Base-by-base conservation (phyloP, 78 protist genomes). In the Chrysochromulina tobinii region DNA sequence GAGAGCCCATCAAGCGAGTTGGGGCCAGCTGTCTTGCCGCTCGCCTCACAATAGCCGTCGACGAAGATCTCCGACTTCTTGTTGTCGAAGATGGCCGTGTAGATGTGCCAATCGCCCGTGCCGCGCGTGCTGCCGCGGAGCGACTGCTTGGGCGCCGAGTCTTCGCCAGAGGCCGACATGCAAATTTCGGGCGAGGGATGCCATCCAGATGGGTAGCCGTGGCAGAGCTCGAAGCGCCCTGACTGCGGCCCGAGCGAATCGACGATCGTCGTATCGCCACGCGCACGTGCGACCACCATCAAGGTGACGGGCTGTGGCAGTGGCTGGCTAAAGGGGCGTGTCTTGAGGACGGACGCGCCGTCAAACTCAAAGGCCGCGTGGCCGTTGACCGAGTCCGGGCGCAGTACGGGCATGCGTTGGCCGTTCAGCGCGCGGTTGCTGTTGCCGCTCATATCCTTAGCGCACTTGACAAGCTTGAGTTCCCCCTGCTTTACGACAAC, bases 101-200 rank as follows among this genome's bases (percentile, higher is more conserved):
- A 75, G 17, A 75, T 2, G 7, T 75, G 83, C 83, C 83, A 75
- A 3, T 75, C 83, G 83, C 83, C 83, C 27, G 51, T 50, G 57
- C 83, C 83, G 57, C 83, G 83, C 25, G 83, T 75, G 57, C 27
- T 66, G 3, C 83, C 83, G 2, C 83, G 54, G 14, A 75, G 51
- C 2, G 83, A 75, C 20, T 50, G 83, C n/a, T 17, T 38, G 15
- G 83, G 83, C 15, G 57, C 3, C 8, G 83, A 11, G 54, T 75
- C 83, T 54, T 75, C 58, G 57, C 83, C 83, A 17, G 83, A 75
- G 21, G 83, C 83, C 27, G 83, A 50, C 57, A 75, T 75, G 83
- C 83, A 75, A 12, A 75, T 75, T 57, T 75, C 83, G 18, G 83
- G 83, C 15, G 58, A 50, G 2, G 83, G 83, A n/a, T 75, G 83